These are phyloP conservation scores for Serendipita sp. DNA, from an alignment of 768 basidiomycete species.

Conservation along the genomic window DNA sequence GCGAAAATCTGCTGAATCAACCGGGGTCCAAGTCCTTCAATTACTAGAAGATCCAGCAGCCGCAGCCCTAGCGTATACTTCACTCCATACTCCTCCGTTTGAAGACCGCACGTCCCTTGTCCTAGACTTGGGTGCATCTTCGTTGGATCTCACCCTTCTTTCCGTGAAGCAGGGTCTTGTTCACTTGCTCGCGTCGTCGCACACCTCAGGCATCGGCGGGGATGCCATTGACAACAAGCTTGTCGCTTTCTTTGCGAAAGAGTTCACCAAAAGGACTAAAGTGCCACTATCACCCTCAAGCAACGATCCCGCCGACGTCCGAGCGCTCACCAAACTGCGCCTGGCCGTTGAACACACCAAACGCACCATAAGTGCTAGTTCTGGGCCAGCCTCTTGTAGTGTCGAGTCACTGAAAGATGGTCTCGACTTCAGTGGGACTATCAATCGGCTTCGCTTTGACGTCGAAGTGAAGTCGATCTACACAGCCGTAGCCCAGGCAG, in stretches of 20 bases:
- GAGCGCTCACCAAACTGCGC: slow-evolving; percentile 85
- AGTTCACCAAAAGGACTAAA: slow-evolving; percentile 95
- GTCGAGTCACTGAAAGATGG: slow-evolving; percentile 94
- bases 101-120: slow-evolving; percentile 64
- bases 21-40: slow-evolving; percentile 72
- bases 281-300: slow-evolving; percentile 47
- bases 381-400: slow-evolving; percentile 77
- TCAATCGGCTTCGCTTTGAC: slow-evolving; percentile 45
- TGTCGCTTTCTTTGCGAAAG: slow-evolving; percentile 82
- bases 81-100: slow-evolving; percentile 17
- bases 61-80: slow-evolving; percentile 38
- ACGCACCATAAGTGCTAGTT: slow-evolving; percentile 74
- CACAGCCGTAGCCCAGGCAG: slow-evolving; percentile 33
- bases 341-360: slow-evolving; percentile 92
- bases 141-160: slow-evolving; percentile 51
- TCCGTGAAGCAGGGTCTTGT: slow-evolving; percentile 63
- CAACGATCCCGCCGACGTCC: slow-evolving; percentile 37
- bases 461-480: slow-evolving; percentile 49
- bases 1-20: slow-evolving; percentile 55
- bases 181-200: slow-evolving; percentile 35
- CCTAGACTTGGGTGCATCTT: slow-evolving; percentile 68
- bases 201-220: slow-evolving; percentile 36
- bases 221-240: slow-evolving; percentile 66
- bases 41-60: slow-evolving; percentile 80
- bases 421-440: slow-evolving; percentile 66